phyloP scores from a whole-genome alignment of 331 rosid species.

The Erythrophleum ivorense region DNA sequence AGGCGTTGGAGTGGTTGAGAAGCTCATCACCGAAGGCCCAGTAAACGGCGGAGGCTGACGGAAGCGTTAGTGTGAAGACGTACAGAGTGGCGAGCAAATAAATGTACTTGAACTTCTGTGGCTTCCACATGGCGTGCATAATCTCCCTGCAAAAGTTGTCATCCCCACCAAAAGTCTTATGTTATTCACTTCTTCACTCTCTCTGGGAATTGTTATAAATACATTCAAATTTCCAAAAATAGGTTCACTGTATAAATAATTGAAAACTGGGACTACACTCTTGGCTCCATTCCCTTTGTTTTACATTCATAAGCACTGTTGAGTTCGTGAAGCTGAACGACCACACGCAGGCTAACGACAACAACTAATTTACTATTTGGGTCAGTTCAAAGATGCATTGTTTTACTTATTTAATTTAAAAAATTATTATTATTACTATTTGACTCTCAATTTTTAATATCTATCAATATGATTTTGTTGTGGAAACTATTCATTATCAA shows the following conservation, averaged over 20 bases:
- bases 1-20: constrained; percentile 70
- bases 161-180: background rate
- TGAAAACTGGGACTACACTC: background rate
- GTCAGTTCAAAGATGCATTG: background rate
- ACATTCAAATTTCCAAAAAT: background rate
- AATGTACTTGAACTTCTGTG: constrained; percentile 72
- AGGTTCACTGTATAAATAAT: background rate
- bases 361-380: background rate
- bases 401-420: no score
- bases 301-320: background rate
- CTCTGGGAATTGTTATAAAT: background rate
- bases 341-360: background rate
- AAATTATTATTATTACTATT: no score
- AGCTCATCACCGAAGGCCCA: constrained; percentile 80
- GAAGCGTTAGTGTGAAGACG: constrained; percentile 71
- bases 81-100: constrained; percentile 67
- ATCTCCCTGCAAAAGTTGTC: constrained; percentile 57
- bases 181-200: background rate
- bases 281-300: background rate
- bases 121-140: constrained; percentile 92
- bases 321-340: background rate
- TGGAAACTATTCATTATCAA: no score
- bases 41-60: constrained; percentile 71
- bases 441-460: no score
- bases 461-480: no score